Evolutionary conservation across 2,329 filamentous ascomycete genomes (phyloP).

Genomic region (Monosporascus cannonballus): DNA sequence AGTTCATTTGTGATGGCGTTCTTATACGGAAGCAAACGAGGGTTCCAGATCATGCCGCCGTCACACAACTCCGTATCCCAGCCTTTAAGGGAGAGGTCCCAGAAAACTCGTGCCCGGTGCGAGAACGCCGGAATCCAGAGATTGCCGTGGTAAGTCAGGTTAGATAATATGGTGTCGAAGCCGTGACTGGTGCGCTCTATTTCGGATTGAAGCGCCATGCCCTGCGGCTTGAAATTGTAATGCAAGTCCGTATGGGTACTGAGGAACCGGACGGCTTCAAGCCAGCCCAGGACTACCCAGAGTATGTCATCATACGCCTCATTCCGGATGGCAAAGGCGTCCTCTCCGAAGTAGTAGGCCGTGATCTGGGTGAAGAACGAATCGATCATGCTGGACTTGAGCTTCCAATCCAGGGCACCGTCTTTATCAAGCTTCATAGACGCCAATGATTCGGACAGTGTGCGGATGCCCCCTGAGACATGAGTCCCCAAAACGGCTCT

Average conservation of each 20-base stretch:
- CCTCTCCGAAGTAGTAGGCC: constrained; percentile 81
- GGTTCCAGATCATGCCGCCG: constrained; percentile 91
- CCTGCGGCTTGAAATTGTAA: constrained; percentile 33
- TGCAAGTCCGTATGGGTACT: constrained; percentile 60
- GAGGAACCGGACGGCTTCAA: constrained; percentile 75
- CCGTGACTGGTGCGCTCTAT: constrained; percentile 16
- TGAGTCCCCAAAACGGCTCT: constrained; percentile 78
- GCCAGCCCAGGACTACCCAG: constrained; percentile 90
- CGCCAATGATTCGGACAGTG: constrained; percentile 57
- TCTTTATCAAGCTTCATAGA: constrained; percentile 24
- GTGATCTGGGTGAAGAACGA: constrained; percentile 72
- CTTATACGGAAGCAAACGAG: constrained; percentile 75
- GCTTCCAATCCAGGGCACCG: constrained; percentile 35
- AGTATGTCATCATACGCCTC: constrained; percentile 89
- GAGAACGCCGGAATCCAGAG: constrained; percentile 73
- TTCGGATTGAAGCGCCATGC: not conserved
- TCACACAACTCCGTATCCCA: constrained; percentile 79
- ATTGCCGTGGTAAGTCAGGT: constrained; percentile 65
- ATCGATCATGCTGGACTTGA: constrained; percentile 73
- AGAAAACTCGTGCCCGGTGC: constrained; percentile 78
- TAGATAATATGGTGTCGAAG: constrained; percentile 28
- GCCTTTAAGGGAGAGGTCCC: constrained; percentile 69
- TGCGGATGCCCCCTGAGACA: constrained; percentile 64
- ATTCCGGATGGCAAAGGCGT: constrained; percentile 65
- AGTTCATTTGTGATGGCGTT: constrained; percentile 95